Base-by-base conservation (phyloP, 2,329 filamentous ascomycete species). In the Moelleriella libera region DNA sequence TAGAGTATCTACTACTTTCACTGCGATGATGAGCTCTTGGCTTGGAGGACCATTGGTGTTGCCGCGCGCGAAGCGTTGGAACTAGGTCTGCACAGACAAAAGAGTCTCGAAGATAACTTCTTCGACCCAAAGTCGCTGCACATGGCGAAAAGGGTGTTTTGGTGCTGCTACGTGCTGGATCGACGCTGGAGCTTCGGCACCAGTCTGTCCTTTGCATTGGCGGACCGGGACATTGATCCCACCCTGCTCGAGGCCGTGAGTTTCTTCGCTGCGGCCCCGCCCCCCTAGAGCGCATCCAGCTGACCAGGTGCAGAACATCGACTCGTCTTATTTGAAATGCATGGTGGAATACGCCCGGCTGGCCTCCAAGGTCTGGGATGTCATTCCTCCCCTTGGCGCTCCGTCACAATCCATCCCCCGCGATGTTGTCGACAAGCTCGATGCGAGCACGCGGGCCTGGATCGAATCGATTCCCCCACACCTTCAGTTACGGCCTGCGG, bases 181-280 rank as follows among this genome's bases (percentile, higher is more conserved):
- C 67, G 70, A 1, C 66, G 71, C 28, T 75, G 70, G 68, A 72
- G 69, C 8, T 72, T 75, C 34, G 71, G 71, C 2, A 74, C 70
- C 0, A 70, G 71, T 10, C 53, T 74, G 21, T 70, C 71, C 0
- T 74, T 73, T 52, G 66, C 66, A 0, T 61, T 75, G 5, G 61
- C 69, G 9, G 70, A 74, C 47, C 63, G 65, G 0, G 71, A 74
- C 45, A 69, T 75, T 49, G 71, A 75, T 45, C 67, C 69, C 0
- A 64, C 67, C 39, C 52, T 74, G 1, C 68, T 69, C 0, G 65
- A 72, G 46, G 68, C 68, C 0, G 69, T 61, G 50, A 50, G 58
- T 41, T 6, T n/a, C 14, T 21, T n/a, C n/a, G n/a, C n/a, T 21
- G 10, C 11, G 32, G 32, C 32, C 32, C 7, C n/a, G n/a, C n/a